phyloP scores from a whole-genome alignment of 163 green algal species.

The Scenedesmus sp. region DNA sequence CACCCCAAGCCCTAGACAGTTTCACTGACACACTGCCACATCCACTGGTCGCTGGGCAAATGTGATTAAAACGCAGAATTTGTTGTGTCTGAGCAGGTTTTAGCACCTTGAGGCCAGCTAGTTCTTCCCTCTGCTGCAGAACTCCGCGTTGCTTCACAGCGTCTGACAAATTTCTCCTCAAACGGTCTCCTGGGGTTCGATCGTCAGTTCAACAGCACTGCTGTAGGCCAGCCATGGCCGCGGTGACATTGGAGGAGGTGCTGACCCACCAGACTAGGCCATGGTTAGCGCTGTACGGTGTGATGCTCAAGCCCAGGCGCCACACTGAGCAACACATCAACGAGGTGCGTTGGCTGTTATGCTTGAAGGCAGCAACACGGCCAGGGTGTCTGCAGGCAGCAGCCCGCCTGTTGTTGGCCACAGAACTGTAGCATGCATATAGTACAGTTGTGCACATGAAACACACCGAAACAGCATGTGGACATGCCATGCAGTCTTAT shows the following conservation, averaged over 20 bases:
- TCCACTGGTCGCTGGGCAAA: background rate
- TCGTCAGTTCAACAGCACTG: background rate
- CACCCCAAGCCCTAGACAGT: background rate
- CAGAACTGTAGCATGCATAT: background rate
- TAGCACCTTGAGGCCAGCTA: background rate
- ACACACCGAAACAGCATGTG: background rate
- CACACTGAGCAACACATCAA: background rate
- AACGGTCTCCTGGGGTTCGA: background rate
- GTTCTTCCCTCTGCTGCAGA: background rate
- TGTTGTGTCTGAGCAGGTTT: background rate
- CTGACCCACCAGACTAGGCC: background rate
- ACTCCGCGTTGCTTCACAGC: background rate
- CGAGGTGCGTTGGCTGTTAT: background rate
- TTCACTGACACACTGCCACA: background rate
- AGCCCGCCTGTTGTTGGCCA: background rate
- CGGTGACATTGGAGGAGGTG: slow-evolving; percentile 15
- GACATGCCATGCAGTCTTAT: background rate
- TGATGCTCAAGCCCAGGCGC: background rate
- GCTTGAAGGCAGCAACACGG: background rate
- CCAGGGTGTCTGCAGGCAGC: background rate
- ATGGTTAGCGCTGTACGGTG: slow-evolving; percentile 41
- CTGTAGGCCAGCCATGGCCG: background rate
- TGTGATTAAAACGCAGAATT: background rate
- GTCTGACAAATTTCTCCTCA: background rate
- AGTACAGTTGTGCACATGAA: background rate